Base-by-base conservation (phyloP, 352 stramenopile genomes). In the Phytophthora foliorum region DNA sequence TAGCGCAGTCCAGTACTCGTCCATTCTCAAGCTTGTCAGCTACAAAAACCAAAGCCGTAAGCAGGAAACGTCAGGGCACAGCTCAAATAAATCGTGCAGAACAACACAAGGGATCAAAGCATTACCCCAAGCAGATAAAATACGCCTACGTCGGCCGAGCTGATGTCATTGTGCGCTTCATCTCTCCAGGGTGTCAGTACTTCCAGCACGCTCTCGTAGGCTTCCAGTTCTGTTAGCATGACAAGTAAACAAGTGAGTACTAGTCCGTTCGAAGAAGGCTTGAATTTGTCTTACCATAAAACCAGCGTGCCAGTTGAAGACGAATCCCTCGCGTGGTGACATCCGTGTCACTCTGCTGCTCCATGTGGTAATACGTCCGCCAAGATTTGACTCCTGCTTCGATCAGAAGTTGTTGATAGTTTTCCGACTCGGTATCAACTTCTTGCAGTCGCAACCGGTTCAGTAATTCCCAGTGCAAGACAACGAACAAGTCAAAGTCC, bases 401-500 rank as follows among this genome's bases (percentile, higher is more conserved):
- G 2, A 86, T 55, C 17, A 91, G 41, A 19, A 56, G 57, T 11
- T 48, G 9, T 34, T 57, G 66, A 46, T 67, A 68, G n/a, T 49
- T 14, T 31, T 66, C n/a, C 8, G 44, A 44, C 6, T 56, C 45
- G 13, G 1, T 29, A 3, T 52, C n/a, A 25, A 19, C 19, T 57
- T 68, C 11, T 55, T 67, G 38, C 21, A 16, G 19, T 32, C 72
- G 68, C 67, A 72, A 88, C 4, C 66, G 61, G 10, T 50, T 53
- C 49, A 88, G 52, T 10, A 95, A 61, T 49, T 72, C 72, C 88
- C 88, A 95, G 24, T 89, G 82, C 3, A 93, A 56, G 1, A 83
- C 72, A 1, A 54, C 53, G 53, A 95, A 95, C n/a, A 92, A 70
- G 46, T 95, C 88, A 29, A 88, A 90, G 57, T 95, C 88, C 70